Evolutionary conservation across 148 eudicot species (phyloP), one percentile per base, ranked within the genome.

Genomic region (Rhododendron ovatum): DNA sequence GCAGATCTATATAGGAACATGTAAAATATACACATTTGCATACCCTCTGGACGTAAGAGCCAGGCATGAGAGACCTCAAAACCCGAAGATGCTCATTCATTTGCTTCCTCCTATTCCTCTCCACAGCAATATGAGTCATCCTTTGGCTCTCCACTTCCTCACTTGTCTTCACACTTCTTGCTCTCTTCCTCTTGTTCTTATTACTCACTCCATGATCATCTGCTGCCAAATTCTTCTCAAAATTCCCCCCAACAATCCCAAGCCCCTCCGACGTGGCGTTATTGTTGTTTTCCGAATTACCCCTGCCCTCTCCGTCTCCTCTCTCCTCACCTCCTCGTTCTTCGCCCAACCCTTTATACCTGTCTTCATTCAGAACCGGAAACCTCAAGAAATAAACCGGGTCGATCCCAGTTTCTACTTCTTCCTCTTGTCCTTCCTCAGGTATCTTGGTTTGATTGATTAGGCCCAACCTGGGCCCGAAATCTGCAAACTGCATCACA

Each of bases 21-120:
- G 73, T 22, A 59, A n/a, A n/a, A n/a, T n/a, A n/a, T n/a, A n/a
- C 0, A 11, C 0, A 48, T 3, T 33, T 28, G 63, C 76, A 5
- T 94, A 96, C 99, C 98, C 99, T 92, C 91, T 96, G 99, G 45
- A 96, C 99, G 77, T 96, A 96, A 43, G 99, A 95, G 87, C 98
- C 94, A 4, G 99, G 99, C 99, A 96, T 96, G 90, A 96, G 99
- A 85, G 99, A 90, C 89, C 98, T 92, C 84, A 96, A 86, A 84
- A 96, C 99, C 4, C 98, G 89, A 79, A 96, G 96, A 90, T 96
- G 99, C 84, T 96, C 99, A 85, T 96, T 96, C 99, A 96, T 96
- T 87, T 96, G 98, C 94, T 96, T 96, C 89, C 99, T 93, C 57
- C 99, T 83, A 43, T 96, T 96, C 82, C 99, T 92, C 84, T 96